Evolutionary conservation across 345 rosid genomes (phyloP).

Genomic region (Adansonia digitata): DNA sequence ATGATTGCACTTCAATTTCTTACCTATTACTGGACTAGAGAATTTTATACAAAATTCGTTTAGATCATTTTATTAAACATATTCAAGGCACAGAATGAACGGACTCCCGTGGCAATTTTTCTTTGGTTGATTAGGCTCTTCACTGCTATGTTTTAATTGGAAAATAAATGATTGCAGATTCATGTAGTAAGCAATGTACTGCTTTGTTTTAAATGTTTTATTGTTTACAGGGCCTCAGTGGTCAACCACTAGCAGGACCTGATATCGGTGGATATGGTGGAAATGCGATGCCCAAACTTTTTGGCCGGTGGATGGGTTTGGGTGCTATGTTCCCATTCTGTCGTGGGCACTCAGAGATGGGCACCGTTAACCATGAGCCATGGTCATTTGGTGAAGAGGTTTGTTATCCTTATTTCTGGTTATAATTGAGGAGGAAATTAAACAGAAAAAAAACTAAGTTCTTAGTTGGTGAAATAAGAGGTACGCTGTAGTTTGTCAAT

Average conservation of each 20-base stretch:
- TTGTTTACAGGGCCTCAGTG: constrained; percentile 74
- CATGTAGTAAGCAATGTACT: not conserved
- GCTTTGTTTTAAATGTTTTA: not conserved
- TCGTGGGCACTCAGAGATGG: constrained; percentile 77
- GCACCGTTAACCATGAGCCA: constrained; percentile 77
- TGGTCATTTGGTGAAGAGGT: constrained; percentile 99
- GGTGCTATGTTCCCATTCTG: constrained; percentile 94
- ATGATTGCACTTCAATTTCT: not conserved
- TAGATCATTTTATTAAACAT: not conserved
- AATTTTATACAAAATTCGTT: not conserved
- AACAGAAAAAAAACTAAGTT: not conserved
- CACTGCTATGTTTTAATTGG: not conserved
- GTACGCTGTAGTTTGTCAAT: not conserved
- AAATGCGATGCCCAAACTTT: constrained; percentile 79
- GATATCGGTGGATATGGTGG: constrained; percentile 95
- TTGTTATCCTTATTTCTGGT: constrained; percentile 11
- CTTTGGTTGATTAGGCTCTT: not conserved
- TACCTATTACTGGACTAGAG: not conserved
- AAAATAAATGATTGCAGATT: not conserved
- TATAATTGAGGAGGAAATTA: not conserved
- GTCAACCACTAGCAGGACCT: constrained; percentile 93
- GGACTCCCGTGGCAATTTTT: not conserved
- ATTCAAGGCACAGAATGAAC: not conserved
- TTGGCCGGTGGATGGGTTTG: constrained; percentile 95
- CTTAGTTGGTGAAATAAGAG: not conserved